Evolutionary conservation across 208 protist genomes (phyloP).

Genomic region (Plasmodiophora brassicae): DNA sequence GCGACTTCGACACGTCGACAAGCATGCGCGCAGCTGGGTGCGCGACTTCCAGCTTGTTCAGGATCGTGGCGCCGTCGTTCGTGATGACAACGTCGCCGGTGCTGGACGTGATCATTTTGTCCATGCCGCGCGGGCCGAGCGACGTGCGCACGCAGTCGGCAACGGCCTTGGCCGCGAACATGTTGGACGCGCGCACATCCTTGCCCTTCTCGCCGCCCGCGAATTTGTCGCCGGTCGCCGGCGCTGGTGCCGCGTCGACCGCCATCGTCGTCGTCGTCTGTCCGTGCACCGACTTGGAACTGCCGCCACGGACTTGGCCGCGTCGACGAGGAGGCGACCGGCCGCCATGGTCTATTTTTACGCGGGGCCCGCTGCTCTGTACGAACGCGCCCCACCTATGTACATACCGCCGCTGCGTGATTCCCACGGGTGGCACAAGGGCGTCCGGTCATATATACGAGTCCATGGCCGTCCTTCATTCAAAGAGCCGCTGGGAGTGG

Average conservation of each 20-base stretch:
- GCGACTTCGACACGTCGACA: constrained; percentile 93
- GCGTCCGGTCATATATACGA: too few species aligned
- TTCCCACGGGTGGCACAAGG: too few species aligned
- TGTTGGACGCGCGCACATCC: constrained; percentile 47
- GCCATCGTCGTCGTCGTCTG: neutral
- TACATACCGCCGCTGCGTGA: too few species aligned
- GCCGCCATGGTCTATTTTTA: too few species aligned
- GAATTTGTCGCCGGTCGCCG: constrained; percentile 18
- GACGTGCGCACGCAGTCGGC: constrained; percentile 94
- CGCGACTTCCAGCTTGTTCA: constrained; percentile 87
- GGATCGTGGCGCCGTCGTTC: constrained; percentile 99
- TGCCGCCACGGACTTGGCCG: too few species aligned
- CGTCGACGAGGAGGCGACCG: too few species aligned
- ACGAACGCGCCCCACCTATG: too few species aligned
- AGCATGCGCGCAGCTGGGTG: constrained; percentile 98
- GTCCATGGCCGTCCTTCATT: too few species aligned
- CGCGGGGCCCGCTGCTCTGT: too few species aligned
- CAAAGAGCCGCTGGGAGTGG: too few species aligned
- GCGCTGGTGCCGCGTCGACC: neutral
- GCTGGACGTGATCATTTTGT: constrained; percentile 81
- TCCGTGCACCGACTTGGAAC: too few species aligned
- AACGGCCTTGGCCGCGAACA: constrained; percentile 67
- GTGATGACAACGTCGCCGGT: constrained; percentile 94
- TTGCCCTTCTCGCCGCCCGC: constrained; percentile 36
- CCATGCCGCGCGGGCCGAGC: constrained; percentile 97